Evolutionary conservation across 768 basidiomycete genomes (phyloP), one percentile per base, ranked within the genome.

Genomic region (Lyophyllum shimeji): DNA sequence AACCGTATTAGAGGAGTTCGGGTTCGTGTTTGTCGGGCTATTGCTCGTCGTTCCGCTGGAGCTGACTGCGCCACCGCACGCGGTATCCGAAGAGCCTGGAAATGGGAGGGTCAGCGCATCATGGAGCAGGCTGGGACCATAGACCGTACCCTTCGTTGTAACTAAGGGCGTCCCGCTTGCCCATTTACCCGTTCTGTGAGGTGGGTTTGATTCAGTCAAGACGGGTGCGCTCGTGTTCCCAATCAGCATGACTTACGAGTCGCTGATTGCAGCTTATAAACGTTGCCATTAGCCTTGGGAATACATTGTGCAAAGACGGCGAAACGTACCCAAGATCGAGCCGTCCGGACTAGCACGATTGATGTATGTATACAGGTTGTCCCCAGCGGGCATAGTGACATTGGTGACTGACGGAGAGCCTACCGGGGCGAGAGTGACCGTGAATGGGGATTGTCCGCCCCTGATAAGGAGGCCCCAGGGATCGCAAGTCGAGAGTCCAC

Each of bases 371-470:
- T 77, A 75, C 1, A 56, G 59, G 55, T 78, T 69, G 53, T 76
- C 76, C 1, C 65, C 65, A 1, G 64, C 55, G 3, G 66, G 70
- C 52, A 80, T 63, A 1, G 75, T 74, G 27, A 76, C 71, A 57
- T 79, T 78, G 17, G 74, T 78, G 20, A 79, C 65, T 7, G 71
- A 64, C 0, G 73, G 67, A 0, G 77, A 75, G 47, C 71, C 67
- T 29, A 72, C 50, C 7, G 71, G 67, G 29, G 71, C 72, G 23
- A 83, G 55, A 0, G 74, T 75, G 17, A 82, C 56, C 13, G 59
- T 73, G 64, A 81, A 81, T 0, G 81, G 83, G 31, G 74, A 71
- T 0, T 66, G 65, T 11, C 78, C 79, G 7, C 77, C 80, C 11
- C 64, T 72, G 45, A 82, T 70, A 1, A 65, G 70, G 3, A 81